Conservation (phyloP, 805 yeast genomes). For the Lachancea cidri region DNA sequence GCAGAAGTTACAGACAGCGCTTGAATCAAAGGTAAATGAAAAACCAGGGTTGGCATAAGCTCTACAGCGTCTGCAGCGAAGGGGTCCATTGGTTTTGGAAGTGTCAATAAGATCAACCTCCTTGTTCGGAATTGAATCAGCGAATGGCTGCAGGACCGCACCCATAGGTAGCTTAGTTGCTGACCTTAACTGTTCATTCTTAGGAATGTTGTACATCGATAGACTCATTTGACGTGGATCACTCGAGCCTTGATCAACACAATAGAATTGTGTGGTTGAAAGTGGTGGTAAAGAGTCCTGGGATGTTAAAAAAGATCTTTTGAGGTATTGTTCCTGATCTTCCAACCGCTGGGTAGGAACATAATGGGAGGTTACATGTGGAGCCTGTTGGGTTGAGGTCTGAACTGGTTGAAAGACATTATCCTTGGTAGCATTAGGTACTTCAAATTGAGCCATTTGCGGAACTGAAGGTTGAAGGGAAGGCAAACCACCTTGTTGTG, state of each 20-base stretch:
- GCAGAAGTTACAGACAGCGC: constrained; percentile 82
- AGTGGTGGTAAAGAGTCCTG: constrained; percentile 79
- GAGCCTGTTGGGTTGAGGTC: neutral
- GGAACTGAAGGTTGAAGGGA: neutral
- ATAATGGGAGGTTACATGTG: constrained; percentile 20
- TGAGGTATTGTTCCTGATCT: constrained; percentile 34
- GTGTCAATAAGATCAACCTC: constrained; percentile 52
- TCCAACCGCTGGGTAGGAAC: constrained; percentile 33
- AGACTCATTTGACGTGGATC: constrained; percentile 74
- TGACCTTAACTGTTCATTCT: constrained; percentile 59
- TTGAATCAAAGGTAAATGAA: constrained; percentile 54
- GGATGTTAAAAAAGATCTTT: constrained; percentile 58
- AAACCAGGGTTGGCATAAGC: constrained; percentile 84
- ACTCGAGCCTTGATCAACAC: constrained; percentile 79
- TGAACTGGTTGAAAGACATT: neutral
- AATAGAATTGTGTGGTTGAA: constrained; percentile 63
- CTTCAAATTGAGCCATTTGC: neutral
- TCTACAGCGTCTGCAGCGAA: constrained; percentile 89
- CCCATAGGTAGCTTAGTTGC: constrained; percentile 79
- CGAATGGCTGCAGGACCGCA: constrained; percentile 78
- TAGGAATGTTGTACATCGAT: constrained; percentile 80
- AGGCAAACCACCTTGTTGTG: neutral
- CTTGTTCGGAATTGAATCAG: constrained; percentile 46
- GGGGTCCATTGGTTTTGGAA: constrained; percentile 55
- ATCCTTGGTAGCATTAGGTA: neutral